Evolutionary conservation across 257 asterid genomes (phyloP).

Genomic region (Forsythia suspensa): DNA sequence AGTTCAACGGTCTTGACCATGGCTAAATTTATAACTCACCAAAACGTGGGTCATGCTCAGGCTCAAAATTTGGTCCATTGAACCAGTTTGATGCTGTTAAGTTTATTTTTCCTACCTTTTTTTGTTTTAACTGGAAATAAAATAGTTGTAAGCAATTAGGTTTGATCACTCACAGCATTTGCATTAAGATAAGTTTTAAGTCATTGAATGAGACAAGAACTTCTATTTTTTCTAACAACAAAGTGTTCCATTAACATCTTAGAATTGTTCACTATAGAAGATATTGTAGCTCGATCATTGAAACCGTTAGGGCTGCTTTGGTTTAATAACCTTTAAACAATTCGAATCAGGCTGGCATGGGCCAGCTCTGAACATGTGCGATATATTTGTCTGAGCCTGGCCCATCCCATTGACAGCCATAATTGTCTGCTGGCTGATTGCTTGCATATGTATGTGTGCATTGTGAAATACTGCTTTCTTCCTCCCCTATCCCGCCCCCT

Average conservation of each 20-base stretch:
- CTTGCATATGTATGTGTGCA: background rate
- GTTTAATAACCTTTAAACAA: background rate
- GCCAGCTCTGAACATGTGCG: background rate
- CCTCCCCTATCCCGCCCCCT: background rate
- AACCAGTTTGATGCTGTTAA: background rate
- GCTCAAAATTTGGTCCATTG: background rate
- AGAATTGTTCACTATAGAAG: slow-evolving; percentile 6
- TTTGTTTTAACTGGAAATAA: background rate
- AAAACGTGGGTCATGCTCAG: background rate
- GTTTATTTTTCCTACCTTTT: slow-evolving; percentile 1
- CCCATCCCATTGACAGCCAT: background rate
- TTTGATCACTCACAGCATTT: background rate
- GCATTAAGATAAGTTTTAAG: background rate
- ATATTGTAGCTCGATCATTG: background rate
- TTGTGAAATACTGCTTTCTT: background rate
- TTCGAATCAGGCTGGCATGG: background rate
- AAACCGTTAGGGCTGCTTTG: slow-evolving; percentile 8
- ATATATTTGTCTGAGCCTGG: background rate
- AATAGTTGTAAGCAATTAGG: background rate
- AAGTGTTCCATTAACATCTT: background rate
- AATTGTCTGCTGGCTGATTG: background rate
- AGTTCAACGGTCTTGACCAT: slow-evolving; percentile 16
- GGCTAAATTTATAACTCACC: slow-evolving; percentile 13
- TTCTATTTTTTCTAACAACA: background rate
- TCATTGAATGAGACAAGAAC: background rate